Conservation (phyloP, 1,284 basidiomycete species). For the Irpex sp. region DNA sequence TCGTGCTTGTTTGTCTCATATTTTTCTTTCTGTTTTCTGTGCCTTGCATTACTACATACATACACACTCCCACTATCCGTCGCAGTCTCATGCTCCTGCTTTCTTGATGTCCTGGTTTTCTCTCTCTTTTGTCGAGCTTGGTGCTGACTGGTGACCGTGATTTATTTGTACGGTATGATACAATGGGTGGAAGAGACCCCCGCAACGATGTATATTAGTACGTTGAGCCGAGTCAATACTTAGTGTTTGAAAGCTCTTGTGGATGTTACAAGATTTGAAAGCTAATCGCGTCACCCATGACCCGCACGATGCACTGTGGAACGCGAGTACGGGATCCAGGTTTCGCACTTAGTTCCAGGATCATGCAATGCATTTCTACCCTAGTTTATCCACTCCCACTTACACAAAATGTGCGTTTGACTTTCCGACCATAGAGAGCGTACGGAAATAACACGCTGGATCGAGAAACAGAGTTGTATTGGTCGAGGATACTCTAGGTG, state of each 20-base stretch:
- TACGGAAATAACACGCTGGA: not conserved
- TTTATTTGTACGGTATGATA: not conserved
- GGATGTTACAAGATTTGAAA: too few species aligned
- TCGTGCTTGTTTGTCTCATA: not conserved
- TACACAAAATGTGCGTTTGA: too few species aligned
- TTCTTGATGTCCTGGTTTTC: not conserved
- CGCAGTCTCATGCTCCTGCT: not conserved
- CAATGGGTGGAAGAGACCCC: not conserved
- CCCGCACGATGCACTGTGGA: not conserved
- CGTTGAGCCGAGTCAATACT: not conserved
- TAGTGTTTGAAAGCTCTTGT: not conserved
- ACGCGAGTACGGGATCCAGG: too few species aligned
- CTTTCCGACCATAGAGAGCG: too few species aligned
- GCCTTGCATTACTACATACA: too few species aligned
- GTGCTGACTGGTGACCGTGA: not conserved
- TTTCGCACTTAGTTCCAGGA: too few species aligned
- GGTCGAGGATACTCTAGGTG: not conserved
- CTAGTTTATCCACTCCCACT: too few species aligned
- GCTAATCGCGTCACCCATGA: too few species aligned
- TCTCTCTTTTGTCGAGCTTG: not conserved
- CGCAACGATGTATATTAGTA: not conserved
- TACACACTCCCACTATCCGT: too few species aligned
- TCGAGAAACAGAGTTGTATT: not conserved
- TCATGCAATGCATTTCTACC: too few species aligned
- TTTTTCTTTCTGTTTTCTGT: not conserved